Percentiles rank a stretch among this genome's conserved stretches.
Evolutionary conservation across 2,329 filamentous ascomycete genomes (phyloP).

Genomic region (Diaporthe vexans): DNA sequence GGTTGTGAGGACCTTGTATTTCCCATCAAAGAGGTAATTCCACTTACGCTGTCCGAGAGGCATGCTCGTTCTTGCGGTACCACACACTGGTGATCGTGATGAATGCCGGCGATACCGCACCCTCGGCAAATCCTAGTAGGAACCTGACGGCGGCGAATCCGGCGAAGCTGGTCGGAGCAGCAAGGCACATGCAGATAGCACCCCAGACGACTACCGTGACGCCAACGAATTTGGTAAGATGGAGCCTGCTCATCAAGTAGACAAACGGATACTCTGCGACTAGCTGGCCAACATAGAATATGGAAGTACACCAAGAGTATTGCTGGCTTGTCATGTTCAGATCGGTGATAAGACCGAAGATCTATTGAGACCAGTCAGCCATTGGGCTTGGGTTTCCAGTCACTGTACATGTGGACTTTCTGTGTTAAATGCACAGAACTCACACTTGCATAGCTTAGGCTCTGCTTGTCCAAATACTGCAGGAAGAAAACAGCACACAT

Average conservation of each 20-base stretch:
- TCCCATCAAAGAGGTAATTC: neutral
- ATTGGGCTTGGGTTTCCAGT: no score
- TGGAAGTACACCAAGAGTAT: constrained; percentile 63
- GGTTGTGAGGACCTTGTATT: neutral
- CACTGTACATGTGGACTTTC: no score
- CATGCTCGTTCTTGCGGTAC: constrained; percentile 56
- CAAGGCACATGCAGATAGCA: constrained; percentile 57
- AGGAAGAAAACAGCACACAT: constrained; percentile 60
- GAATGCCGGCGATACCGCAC: constrained; percentile 60
- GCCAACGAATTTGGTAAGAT: constrained; percentile 64
- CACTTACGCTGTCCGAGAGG: constrained; percentile 48
- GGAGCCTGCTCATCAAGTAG: constrained; percentile 64
- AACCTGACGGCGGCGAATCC: constrained; percentile 55
- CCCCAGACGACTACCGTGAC: constrained; percentile 60
- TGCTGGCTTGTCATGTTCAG: constrained; percentile 59
- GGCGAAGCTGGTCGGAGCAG: constrained; percentile 54
- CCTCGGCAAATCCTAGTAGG: constrained; percentile 57
- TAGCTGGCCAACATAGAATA: constrained; percentile 62
- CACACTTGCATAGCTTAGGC: constrained; percentile 60
- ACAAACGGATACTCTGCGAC: constrained; percentile 64
- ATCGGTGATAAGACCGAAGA: constrained; percentile 62
- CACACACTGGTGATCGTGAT: constrained; percentile 60
- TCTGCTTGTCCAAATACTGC: constrained; percentile 64
- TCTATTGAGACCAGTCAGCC: constrained; percentile 41
- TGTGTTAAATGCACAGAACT: neutral